Evolutionary conservation across 2,329 filamentous ascomycete species (phyloP).

Genomic region (Gyromitra esculenta): DNA sequence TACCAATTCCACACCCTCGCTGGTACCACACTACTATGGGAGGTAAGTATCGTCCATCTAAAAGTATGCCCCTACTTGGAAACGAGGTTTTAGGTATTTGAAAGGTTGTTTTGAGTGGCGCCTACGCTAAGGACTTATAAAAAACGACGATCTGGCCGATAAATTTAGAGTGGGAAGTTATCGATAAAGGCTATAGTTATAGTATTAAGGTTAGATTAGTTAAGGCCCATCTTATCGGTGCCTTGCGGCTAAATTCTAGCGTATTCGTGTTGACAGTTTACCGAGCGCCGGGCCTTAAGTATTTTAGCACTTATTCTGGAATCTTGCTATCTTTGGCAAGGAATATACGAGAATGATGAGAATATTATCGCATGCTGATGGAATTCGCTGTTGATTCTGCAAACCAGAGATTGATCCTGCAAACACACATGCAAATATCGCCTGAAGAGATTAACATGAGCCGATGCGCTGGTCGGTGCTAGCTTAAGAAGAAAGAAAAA

Average conservation of each 20-base stretch:
- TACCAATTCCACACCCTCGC: too few species aligned
- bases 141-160: not conserved
- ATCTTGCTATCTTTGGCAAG: slow-evolving; percentile 27
- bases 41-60: too few species aligned
- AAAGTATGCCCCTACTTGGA: too few species aligned
- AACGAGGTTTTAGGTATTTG: not conserved
- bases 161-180: slow-evolving; percentile 9
- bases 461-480: slow-evolving; percentile 23
- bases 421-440: not conserved
- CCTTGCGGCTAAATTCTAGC: slow-evolving; percentile 31
- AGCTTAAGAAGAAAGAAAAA: not conserved
- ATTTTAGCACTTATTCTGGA: slow-evolving; percentile 27
- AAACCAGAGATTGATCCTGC: not conserved
- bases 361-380: slow-evolving; percentile 24
- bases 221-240: slow-evolving; percentile 27
- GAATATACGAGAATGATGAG: slow-evolving; percentile 7
- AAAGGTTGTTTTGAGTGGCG: not conserved
- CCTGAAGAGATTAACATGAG: not conserved
- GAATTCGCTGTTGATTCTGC: slow-evolving; percentile 5
- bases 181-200: not conserved
- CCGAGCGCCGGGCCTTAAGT: slow-evolving; percentile 23
- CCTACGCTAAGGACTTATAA: not conserved
- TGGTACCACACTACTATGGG: too few species aligned
- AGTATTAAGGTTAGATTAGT: slow-evolving; percentile 40
- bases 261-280: slow-evolving; percentile 31